Conservation (phyloP, 2,329 filamentous ascomycete genomes). For the Botrytis tulipae region DNA sequence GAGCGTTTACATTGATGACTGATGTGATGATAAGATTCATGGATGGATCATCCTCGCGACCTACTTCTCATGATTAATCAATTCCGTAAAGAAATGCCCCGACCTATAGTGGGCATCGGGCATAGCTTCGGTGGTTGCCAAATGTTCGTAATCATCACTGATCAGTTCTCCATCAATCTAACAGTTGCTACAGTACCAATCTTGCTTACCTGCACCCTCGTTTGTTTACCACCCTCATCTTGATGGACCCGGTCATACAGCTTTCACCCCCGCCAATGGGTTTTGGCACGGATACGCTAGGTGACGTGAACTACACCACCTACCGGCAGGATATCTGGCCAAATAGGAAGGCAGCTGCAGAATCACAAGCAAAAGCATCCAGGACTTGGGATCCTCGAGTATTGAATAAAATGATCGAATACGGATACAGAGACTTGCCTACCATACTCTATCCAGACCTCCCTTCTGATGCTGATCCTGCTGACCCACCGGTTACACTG, state of each 20-base stretch:
- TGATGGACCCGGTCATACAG: slow-evolving; percentile 81
- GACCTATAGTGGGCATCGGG: slow-evolving; percentile 74
- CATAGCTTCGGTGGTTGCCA: slow-evolving; percentile 83
- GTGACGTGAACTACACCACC: slow-evolving; percentile 55
- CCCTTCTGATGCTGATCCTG: neutral
- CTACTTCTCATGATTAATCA: slow-evolving; percentile 79
- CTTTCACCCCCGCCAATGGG: slow-evolving; percentile 26
- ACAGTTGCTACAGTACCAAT: slow-evolving; percentile 44
- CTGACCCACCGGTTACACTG: neutral
- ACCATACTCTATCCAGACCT: slow-evolving; percentile 17
- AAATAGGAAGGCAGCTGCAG: slow-evolving; percentile 63
- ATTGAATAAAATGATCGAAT: slow-evolving; percentile 65
- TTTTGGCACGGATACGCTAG: slow-evolving; percentile 34
- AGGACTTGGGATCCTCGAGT: slow-evolving; percentile 79
- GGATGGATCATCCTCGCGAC: slow-evolving; percentile 73
- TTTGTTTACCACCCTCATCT: slow-evolving; percentile 70
- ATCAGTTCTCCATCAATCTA: too few relatives aligned
- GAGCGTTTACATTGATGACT: too few relatives aligned
- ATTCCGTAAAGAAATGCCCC: slow-evolving; percentile 68
- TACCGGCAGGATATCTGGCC: slow-evolving; percentile 78
- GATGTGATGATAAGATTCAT: too few relatives aligned
- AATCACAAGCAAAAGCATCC: slow-evolving; percentile 71
- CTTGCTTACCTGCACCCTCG: slow-evolving; percentile 75
- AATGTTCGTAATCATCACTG: slow-evolving; percentile 42
- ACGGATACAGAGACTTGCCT: slow-evolving; percentile 62